Evolutionary conservation across 2,329 filamentous ascomycete genomes (phyloP).

Genomic region (Trichoderma atroviride): DNA sequence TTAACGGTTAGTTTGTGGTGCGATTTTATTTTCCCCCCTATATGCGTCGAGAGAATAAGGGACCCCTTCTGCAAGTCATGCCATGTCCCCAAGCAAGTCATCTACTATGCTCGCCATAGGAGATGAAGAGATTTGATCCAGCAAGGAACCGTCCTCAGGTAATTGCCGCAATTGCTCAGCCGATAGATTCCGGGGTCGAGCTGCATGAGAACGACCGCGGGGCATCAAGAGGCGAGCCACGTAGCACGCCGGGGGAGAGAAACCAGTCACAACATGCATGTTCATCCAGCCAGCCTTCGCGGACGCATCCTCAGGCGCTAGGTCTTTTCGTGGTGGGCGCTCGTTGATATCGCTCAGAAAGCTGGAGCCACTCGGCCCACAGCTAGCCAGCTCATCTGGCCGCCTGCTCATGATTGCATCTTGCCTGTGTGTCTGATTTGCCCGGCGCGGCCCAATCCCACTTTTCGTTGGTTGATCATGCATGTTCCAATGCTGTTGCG

Average conservation of each 20-base stretch:
- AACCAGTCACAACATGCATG: slow-evolving; percentile 31
- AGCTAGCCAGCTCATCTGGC: slow-evolving; percentile 28
- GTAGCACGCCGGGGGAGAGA: slow-evolving; percentile 40
- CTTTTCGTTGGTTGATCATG: slow-evolving; percentile 25
- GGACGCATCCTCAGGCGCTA: slow-evolving; percentile 29
- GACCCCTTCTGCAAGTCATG: slow-evolving; percentile 17
- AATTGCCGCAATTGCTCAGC: slow-evolving; percentile 31
- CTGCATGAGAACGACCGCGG: slow-evolving; percentile 36
- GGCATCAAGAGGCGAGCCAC: slow-evolving; percentile 40
- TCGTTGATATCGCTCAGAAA: slow-evolving; percentile 26
- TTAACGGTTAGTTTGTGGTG: slow-evolving; percentile 21
- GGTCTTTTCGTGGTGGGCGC: slow-evolving; percentile 26
- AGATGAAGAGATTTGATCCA: slow-evolving; percentile 3
- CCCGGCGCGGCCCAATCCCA: slow-evolving; percentile 8
- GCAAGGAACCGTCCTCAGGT: slow-evolving; percentile 5
- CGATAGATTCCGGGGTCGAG: slow-evolving; percentile 35
- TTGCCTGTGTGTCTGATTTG: slow-evolving; percentile 24
- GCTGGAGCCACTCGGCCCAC: slow-evolving; percentile 25
- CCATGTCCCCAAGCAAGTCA: slow-evolving; percentile 18
- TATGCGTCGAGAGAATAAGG: not conserved
- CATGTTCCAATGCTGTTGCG: slow-evolving; percentile 24
- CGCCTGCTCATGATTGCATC: slow-evolving; percentile 21
- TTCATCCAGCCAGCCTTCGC: slow-evolving; percentile 27
- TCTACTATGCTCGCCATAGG: slow-evolving; percentile 1
- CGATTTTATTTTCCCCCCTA: not conserved